Percentiles rank a stretch among this genome's conserved stretches.
Evolutionary conservation across 139 green algal genomes (phyloP).

Genomic region (Chlorokybus atmophyticus): DNA sequence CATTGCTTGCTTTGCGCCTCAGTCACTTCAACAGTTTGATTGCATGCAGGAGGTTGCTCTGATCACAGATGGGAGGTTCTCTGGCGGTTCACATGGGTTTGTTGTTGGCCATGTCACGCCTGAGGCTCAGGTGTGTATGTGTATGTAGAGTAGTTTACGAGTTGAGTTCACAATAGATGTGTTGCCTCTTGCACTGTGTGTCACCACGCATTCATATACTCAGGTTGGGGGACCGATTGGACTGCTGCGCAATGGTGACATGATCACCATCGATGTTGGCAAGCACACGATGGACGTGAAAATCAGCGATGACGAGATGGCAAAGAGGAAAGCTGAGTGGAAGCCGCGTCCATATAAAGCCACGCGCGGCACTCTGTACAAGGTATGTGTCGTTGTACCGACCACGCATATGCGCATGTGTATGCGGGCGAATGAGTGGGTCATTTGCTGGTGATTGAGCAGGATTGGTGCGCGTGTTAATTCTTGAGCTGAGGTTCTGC

Average conservation of each 20-base stretch:
- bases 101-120: conserved; percentile 92
- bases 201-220: too few relatives aligned
- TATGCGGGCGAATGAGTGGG: neutral
- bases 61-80: conserved; percentile 95
- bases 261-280: conserved; percentile 75
- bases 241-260: conserved; percentile 77
- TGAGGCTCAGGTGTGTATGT: conserved; percentile 50
- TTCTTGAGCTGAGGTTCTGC: too few relatives aligned
- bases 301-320: conserved; percentile 57
- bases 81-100: conserved; percentile 90
- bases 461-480: too few relatives aligned
- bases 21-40: neutral
- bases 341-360: conserved; percentile 64
- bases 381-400: conserved; percentile 28
- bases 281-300: conserved; percentile 63
- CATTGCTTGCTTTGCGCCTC: neutral
- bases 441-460: neutral
- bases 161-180: too few relatives aligned
- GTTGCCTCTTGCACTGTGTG: too few relatives aligned
- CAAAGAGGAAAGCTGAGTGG: conserved; percentile 48
- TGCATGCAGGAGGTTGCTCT: conserved; percentile 62
- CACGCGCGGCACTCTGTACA: conserved; percentile 79
- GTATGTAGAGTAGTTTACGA: too few relatives aligned
- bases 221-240: conserved; percentile 83
- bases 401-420: neutral